A percentile compares a stretch with the other conserved stretches of the same genome.
Evolutionary conservation across 768 basidiomycete species (phyloP).

Genomic region (Leccinum broughii): DNA sequence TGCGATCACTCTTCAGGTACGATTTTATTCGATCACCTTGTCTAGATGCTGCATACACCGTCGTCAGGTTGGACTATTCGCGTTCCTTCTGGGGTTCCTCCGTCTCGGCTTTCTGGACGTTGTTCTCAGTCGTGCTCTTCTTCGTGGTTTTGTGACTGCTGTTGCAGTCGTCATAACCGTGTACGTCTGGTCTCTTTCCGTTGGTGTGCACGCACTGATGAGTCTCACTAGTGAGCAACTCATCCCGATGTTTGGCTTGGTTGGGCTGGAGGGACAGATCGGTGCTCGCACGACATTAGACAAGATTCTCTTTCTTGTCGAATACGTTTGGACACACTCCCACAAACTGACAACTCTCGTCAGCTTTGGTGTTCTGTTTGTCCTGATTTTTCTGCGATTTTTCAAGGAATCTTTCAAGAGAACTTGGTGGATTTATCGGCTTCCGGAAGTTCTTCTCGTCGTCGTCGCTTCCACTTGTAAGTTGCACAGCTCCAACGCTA

Average conservation of each 20-base stretch:
- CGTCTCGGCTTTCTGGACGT: conserved; percentile 93
- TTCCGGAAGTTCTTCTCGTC: conserved; percentile 90
- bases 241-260: conserved; percentile 87
- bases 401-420: conserved; percentile 59
- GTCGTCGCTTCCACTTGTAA: conserved; percentile 82
- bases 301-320: conserved; percentile 74
- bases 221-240: conserved; percentile 63
- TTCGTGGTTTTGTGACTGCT: conserved; percentile 86
- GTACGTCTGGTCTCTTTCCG: conserved; percentile 41
- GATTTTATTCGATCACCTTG: conserved; percentile 6
- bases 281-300: conserved; percentile 71
- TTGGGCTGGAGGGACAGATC: conserved; percentile 47
- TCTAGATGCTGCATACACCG: not conserved
- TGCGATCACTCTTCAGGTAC: conserved; percentile 80
- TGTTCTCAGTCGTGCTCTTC: conserved; percentile 82
- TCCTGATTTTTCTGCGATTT: conserved; percentile 61
- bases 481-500: conserved; percentile 23
- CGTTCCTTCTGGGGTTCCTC: conserved; percentile 83
- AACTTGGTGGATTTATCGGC: conserved; percentile 69
- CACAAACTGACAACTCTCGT: conserved; percentile 72
- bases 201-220: conserved; percentile 2
- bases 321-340: conserved; percentile 52
- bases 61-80: conserved; percentile 75
- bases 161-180: conserved; percentile 84
- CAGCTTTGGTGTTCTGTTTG: conserved; percentile 66